These are phyloP conservation scores for Globisporangium nodosum DNA, from an alignment of 352 stramenopile genomes.

Conservation along the genomic window DNA sequence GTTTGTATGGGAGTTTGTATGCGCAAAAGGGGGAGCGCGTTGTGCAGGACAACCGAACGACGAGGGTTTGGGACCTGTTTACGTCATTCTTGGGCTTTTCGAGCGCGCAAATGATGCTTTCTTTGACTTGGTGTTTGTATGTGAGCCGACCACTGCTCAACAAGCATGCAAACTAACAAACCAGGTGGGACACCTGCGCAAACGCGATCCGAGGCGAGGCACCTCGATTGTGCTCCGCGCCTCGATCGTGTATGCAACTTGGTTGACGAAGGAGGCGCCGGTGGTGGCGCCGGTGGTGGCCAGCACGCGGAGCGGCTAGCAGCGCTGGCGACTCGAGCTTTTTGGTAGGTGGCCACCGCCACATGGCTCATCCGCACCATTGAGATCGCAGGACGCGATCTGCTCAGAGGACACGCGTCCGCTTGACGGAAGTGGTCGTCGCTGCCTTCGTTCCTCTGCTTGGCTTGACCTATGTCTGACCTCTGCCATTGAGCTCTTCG, in stretches of 20 bases:
- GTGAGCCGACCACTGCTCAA: neutral
- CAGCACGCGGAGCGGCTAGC: too few relatives aligned
- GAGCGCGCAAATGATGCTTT: neutral
- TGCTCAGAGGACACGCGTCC: neutral
- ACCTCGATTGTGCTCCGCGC: too few relatives aligned
- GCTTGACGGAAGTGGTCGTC: too few relatives aligned
- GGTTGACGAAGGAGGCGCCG: neutral
- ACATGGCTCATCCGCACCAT: neutral
- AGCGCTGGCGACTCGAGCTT: neutral
- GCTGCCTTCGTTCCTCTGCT: neutral
- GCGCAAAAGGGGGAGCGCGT: neutral
- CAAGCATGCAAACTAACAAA: neutral
- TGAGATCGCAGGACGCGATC: neutral
- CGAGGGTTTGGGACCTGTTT: neutral
- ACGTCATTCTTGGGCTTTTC: conserved; percentile 1
- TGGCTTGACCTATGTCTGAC: too few relatives aligned
- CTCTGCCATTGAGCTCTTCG: too few relatives aligned
- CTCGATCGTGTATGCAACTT: neutral
- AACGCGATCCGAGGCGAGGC: neutral
- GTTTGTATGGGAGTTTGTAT: neutral
- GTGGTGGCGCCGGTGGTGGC: too few relatives aligned
- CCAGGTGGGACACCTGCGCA: neutral
- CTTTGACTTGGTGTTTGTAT: neutral
- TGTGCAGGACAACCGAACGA: neutral
- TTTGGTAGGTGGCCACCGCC: neutral